A percentile compares a stretch with the other conserved stretches of the same genome.
Conservation (phyloP, 2,329 filamentous ascomycete species). For the Apiospora koreana region DNA sequence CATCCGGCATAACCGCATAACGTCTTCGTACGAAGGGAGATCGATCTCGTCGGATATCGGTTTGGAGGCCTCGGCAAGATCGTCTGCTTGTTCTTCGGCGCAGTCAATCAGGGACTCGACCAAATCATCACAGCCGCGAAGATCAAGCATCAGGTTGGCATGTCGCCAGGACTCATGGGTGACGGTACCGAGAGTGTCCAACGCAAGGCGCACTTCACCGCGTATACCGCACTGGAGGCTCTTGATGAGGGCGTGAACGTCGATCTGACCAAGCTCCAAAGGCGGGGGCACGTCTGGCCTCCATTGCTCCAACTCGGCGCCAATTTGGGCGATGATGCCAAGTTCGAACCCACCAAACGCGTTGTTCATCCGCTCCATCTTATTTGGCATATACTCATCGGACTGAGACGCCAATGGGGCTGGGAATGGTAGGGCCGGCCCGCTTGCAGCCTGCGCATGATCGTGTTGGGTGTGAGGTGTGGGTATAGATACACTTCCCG, state of each 20-base stretch:
- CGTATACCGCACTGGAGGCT: slow-evolving; percentile 89
- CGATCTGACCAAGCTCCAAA: slow-evolving; percentile 81
- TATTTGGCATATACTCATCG: slow-evolving; percentile 57
- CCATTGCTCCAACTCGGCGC: slow-evolving; percentile 65
- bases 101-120: slow-evolving; percentile 88
- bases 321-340: slow-evolving; percentile 62
- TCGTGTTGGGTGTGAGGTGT: slow-evolving; percentile 35
- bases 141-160: slow-evolving; percentile 63
- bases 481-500: slow-evolving; percentile 43
- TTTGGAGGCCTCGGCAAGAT: slow-evolving; percentile 79
- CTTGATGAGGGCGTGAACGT: slow-evolving; percentile 86
- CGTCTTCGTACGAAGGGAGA: slow-evolving; percentile 83
- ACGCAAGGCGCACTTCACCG: slow-evolving; percentile 82
- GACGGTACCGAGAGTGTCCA: slow-evolving; percentile 79
- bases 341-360: slow-evolving; percentile 75
- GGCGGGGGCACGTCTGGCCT: slow-evolving; percentile 76
- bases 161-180: slow-evolving; percentile 61
- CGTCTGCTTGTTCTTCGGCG: slow-evolving; percentile 83
- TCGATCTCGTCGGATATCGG: slow-evolving; percentile 87
- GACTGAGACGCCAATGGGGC: slow-evolving; percentile 44
- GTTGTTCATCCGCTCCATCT: slow-evolving; percentile 47
- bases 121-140: slow-evolving; percentile 82
- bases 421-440: slow-evolving; percentile 29
- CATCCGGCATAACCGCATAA: slow-evolving; percentile 73
- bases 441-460: slow-evolving; percentile 25